Evolutionary conservation across 2,329 filamentous ascomycete species (phyloP), one percentile per base, ranked within the genome.

Genomic region (Septoria petroselini): DNA sequence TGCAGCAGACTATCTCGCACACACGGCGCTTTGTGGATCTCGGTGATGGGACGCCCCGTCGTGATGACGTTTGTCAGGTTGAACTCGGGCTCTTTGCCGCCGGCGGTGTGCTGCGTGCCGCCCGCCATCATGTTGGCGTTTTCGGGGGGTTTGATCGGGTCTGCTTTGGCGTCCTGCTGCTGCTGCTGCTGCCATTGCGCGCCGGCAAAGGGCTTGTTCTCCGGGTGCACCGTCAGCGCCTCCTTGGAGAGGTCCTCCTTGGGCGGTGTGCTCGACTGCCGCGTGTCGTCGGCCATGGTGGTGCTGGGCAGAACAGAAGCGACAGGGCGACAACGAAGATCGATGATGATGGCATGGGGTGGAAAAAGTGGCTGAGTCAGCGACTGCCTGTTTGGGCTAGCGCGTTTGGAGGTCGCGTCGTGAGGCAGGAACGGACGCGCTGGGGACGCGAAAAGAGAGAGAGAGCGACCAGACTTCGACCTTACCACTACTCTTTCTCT

Each of bases 1-100:
- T 86, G 83, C 60, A 97, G 73, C 45, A 95, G 76, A 2, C 88
- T 85, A 65, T 95, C 85, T 54, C 91, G 78, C 15, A 88, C 86
- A 69, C 93, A 97, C 0, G 91, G 91, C 50, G 83, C 80, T 68
- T 86, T 85, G 68, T 91, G 84, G 45, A 94, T 75, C 37, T 82
- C 80, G 37, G 81, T 69, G 57, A 91, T 86, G 62, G 91, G 88
- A 31, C 84, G 76, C 83, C 45, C 59, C 41, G 77, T 80, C 54
- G 81, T 79, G 41, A 91, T 74, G 1, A 81, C 86, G 34, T 88
- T 83, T 30, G 67, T 58, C 4, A 69, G 18, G 1, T 59, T 60
- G 14, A 64, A 66, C 70, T 66, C 60, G 81, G 85, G 83, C 71
- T 81, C 68, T 68, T 84, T 61, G 73, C 77, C 86, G 71, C 74